phyloP scores from a whole-genome alignment of 495 filamentous ascomycete genomes.

The Penicillium pulvis region DNA sequence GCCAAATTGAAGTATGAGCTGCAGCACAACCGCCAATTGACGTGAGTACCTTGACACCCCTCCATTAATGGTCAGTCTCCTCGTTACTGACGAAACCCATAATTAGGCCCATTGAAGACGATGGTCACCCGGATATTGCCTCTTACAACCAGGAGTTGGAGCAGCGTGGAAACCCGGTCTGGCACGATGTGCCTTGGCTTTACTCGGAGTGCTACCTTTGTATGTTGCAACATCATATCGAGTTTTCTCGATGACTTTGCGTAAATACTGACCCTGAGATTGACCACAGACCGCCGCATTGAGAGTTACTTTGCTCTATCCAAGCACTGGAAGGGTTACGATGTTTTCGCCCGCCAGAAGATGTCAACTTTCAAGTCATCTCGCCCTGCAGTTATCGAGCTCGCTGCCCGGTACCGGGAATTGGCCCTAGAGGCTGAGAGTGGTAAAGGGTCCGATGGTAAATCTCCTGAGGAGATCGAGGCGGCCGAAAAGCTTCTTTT shows the following conservation, averaged over 20 bases:
- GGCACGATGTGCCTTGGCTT: constrained; percentile 86
- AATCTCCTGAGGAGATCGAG: constrained; percentile 54
- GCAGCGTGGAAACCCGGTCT: constrained; percentile 69
- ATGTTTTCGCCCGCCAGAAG: constrained; percentile 91
- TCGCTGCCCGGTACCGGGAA: constrained; percentile 74
- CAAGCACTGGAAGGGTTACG: constrained; percentile 85
- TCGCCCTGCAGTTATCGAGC: constrained; percentile 85
- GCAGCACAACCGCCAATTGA: constrained; percentile 83
- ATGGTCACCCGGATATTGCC: constrained; percentile 75
- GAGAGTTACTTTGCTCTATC: constrained; percentile 75
- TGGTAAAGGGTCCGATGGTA: constrained; percentile 30
- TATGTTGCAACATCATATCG: constrained; percentile 49
- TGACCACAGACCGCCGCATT: constrained; percentile 63
- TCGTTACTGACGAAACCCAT: constrained; percentile 1
- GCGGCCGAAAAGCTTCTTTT: constrained; percentile 79
- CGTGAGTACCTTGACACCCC: constrained; percentile 53
- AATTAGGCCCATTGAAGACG: constrained; percentile 74
- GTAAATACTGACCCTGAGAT: constrained; percentile 19
- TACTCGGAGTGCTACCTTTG: constrained; percentile 95
- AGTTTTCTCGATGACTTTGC: not conserved
- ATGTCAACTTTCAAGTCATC: constrained; percentile 91
- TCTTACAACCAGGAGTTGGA: constrained; percentile 86
- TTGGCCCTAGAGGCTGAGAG: constrained; percentile 58
- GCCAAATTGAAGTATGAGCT: constrained; percentile 91
- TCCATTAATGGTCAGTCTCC: not conserved